Evolutionary conservation across 306 rosid genomes (phyloP), one percentile per base, ranked within the genome.

Genomic region (Cucurbita pepo): DNA sequence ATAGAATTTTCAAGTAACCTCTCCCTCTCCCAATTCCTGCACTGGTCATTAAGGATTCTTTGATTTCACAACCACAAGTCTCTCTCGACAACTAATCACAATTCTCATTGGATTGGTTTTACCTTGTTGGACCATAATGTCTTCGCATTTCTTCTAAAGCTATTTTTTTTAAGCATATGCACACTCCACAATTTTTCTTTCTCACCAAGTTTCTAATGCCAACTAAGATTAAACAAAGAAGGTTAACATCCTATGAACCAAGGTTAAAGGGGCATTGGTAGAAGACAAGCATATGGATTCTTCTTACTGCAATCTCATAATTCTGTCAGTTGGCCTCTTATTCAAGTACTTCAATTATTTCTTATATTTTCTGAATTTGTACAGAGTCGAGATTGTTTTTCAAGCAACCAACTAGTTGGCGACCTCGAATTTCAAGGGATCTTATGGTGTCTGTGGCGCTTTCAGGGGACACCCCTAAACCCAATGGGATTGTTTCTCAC

Each of bases 341-440:
- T 43, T 43, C 16, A 48, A 52, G 57, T 48, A 7, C 14, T 30
- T 30, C 34, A 48, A 14, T 12, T 52, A 50, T 50, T 69, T 50
- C 58, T 30, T 25, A 48, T 50, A 50, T 50, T 48, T 47, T 70
- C 79, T 66, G 41, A 69, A 47, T 75, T 8, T 69, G 53, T 70
- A 57, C 83, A 95, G 96, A 81, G 80, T 95, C 99, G 22, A 86
- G 88, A 50, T 83, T 91, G 78, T 91, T 89, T 82, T 95, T 91
- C 84, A 95, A 91, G 79, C 88, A 89, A 77, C 88, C 96, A 76
- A 95, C 96, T 41, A 85, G 72, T 78, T 95, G 97, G 97, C 85
- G 64, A 66, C 97, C 96, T 15, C 91, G 85, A 25, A 71, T 70
- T 75, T 88, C 95, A 10, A 89, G 88, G 90, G 95, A 91, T 82